phyloP scores from a whole-genome alignment of 495 filamentous ascomycete genomes.

The Wilcoxina mikolae region DNA sequence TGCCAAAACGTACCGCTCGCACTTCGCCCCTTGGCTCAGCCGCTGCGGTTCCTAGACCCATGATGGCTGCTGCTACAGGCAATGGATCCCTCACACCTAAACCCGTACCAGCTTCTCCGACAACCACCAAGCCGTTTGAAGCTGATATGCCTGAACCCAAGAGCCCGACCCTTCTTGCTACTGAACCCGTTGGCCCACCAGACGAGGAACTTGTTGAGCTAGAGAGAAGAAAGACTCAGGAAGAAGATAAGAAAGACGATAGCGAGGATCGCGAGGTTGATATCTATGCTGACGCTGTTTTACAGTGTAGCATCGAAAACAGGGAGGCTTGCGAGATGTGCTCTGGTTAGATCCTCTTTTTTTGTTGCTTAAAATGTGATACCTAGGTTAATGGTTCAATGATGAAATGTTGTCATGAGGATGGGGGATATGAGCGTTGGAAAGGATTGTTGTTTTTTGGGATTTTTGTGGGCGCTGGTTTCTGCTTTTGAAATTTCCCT shows the following conservation, averaged over 20 bases:
- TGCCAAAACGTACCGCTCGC: conserved; percentile 12
- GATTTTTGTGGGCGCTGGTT: background rate
- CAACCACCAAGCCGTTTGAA: conserved; percentile 31
- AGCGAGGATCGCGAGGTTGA: conserved; percentile 62
- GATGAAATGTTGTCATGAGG: no score
- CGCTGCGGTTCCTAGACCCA: conserved; percentile 35
- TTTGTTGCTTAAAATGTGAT: background rate
- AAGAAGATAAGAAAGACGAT: conserved; percentile 49
- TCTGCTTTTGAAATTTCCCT: background rate
- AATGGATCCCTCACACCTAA: conserved; percentile 52
- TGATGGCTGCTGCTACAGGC: conserved; percentile 31
- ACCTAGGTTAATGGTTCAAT: no score
- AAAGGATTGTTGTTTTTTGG: no score
- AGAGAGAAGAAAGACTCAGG: conserved; percentile 40
- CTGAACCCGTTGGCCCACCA: conserved; percentile 47
- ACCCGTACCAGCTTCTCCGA: conserved; percentile 38
- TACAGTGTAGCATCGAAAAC: conserved; percentile 77
- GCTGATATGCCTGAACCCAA: conserved; percentile 47
- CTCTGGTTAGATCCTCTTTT: conserved; percentile 38
- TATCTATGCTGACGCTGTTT: conserved; percentile 82
- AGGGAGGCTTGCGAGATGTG: conserved; percentile 64
- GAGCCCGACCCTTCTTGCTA: conserved; percentile 57
- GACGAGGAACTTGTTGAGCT: conserved; percentile 28
- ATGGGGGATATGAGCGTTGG: no score
- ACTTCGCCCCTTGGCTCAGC: background rate